Conservation (phyloP, 1,139 yeast species). For the Entelexis sorbosivorans region DNA sequence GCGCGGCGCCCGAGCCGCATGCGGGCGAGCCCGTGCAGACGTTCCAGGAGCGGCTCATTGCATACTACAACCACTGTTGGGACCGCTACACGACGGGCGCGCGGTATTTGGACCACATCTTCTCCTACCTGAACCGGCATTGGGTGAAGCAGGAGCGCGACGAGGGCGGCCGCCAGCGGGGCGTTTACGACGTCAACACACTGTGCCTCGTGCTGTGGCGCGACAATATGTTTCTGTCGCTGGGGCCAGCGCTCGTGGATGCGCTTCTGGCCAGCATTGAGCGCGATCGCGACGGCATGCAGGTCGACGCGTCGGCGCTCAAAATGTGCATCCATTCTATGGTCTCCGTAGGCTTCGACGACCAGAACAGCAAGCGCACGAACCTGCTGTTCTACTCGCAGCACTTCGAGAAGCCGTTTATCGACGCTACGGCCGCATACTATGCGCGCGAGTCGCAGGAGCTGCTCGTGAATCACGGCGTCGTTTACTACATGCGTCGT, state of each 20-base stretch:
- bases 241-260: constrained; percentile 47
- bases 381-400: constrained; percentile 72
- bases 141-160: constrained; percentile 97
- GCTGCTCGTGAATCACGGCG: constrained; percentile 62
- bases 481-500: constrained; percentile 80
- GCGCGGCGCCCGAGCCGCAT: constrained; percentile 11
- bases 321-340: constrained; percentile 74
- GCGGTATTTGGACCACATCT: constrained; percentile 80
- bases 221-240: constrained; percentile 60
- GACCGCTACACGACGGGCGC: constrained; percentile 85
- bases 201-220: constrained; percentile 84
- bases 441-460: constrained; percentile 59
- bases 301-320: constrained; percentile 55
- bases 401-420: constrained; percentile 65
- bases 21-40: constrained; percentile 7
- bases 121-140: constrained; percentile 89
- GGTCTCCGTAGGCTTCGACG: constrained; percentile 42
- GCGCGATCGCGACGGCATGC: constrained; percentile 68
- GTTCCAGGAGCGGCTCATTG: constrained; percentile 46
- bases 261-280: constrained; percentile 71
- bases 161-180: constrained; percentile 66
- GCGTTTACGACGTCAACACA: constrained; percentile 83
- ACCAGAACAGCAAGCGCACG: constrained; percentile 64
- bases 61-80: constrained; percentile 83
- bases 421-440: constrained; percentile 61